phyloP scores from a whole-genome alignment of 202 grass and related monocot genomes.

The Zizania palustris region DNA sequence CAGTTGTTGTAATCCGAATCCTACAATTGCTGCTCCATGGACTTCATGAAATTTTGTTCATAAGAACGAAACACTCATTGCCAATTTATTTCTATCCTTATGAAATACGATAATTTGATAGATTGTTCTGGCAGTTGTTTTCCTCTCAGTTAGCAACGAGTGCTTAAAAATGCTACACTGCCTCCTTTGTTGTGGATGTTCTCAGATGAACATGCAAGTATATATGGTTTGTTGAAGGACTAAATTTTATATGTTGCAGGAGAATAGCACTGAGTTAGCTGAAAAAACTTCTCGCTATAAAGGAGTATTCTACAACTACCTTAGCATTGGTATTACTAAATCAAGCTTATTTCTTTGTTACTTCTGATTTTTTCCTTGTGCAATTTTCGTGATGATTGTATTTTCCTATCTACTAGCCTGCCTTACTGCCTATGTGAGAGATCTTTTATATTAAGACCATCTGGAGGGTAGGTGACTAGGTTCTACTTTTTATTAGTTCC shows the following conservation, averaged over 20 bases:
- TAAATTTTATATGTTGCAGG: constrained; percentile 54
- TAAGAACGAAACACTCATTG: neutral
- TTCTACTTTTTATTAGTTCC: neutral
- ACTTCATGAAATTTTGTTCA: neutral
- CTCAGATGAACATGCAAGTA: constrained; percentile 17
- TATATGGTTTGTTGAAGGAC: constrained; percentile 19
- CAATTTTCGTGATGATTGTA: neutral
- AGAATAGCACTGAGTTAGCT: constrained; percentile 59
- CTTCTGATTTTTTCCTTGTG: neutral
- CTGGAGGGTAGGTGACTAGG: neutral
- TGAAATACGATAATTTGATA: neutral
- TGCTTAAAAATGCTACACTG: neutral
- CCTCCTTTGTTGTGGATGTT: constrained; percentile 8
- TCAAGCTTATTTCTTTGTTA: constrained; percentile 20
- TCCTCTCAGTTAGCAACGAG: constrained; percentile 21
- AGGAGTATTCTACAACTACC: constrained; percentile 97
- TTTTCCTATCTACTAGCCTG: neutral
- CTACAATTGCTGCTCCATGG: neutral
- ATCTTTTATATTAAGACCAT: no score
- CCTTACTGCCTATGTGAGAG: no score
- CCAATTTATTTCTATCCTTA: neutral
- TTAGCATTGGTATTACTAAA: constrained; percentile 82
- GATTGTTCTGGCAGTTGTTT: constrained; percentile 9
- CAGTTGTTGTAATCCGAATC: neutral
- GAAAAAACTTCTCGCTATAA: constrained; percentile 87